Base-by-base conservation (phyloP, 2,329 filamentous ascomycete species). In the Sarocladium strictum region DNA sequence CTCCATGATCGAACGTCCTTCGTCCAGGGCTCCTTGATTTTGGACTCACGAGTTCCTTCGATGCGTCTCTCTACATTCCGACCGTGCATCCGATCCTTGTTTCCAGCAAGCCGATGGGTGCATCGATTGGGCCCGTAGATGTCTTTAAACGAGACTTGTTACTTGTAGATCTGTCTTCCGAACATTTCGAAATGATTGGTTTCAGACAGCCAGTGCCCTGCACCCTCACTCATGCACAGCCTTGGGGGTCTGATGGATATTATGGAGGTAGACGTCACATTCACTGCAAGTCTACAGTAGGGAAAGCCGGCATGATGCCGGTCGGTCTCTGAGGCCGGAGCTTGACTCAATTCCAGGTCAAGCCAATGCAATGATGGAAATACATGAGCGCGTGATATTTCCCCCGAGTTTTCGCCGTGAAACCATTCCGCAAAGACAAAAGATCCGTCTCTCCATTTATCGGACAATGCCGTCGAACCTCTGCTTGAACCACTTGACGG, bases 381-480 rank as follows among this genome's bases (percentile, higher is more conserved):
- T 71, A 72, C 69, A 72, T 69, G 66, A 67, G 67, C 64, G 65
- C 63, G 62, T 62, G 54, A 64, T 60, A 56, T 58, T 59, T 61
- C 51, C 63, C 62, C 67, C 64, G 63, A 60, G 63, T 66, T 62
- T 74, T 73, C 67, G 69, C 68, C 72, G 65, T 71, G 49, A 64
- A 43, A 69, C 69, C 67, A 69, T 68, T 19, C 68, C 65, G 61
- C 64, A 62, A 72, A 70, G 63, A 61, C 64, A 65, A 63, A 59
- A 57, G 47, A 51, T 15, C 64, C 27, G 29, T 71, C 69, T 85
- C 29, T 40, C 41, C 53, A 49, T 56, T 90, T 96, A 97, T 83
- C 94, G 87, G 80, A 99, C 90, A 75, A 97, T 97, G 75, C 93
- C 94, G 75, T 97, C 91, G 86, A 96, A 97, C 78, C 91, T 86